Percentiles rank a stretch among this genome's conserved stretches.
Conservation (phyloP, 257 asterid genomes). For the Craterostigma plantagineum region DNA sequence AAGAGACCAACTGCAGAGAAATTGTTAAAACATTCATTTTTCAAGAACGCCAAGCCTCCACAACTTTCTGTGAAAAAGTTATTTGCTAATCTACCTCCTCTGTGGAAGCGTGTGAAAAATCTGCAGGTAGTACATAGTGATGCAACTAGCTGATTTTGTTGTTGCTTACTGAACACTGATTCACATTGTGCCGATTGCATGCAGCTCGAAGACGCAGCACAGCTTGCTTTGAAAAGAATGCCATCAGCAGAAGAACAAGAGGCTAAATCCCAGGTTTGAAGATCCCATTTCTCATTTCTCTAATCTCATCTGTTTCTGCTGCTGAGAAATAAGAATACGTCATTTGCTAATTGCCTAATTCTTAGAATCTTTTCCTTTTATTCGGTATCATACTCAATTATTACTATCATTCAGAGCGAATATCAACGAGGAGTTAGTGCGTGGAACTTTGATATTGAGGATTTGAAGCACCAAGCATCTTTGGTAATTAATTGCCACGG, state of each 20-base stretch:
- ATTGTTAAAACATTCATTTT: slow-evolving; percentile 81
- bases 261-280: slow-evolving; percentile 82
- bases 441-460: slow-evolving; percentile 96
- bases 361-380: too few relatives aligned
- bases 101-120: slow-evolving; percentile 87
- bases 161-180: slow-evolving; percentile 5
- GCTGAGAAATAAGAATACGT: neutral
- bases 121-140: slow-evolving; percentile 62
- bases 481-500: slow-evolving; percentile 30
- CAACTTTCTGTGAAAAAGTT: slow-evolving; percentile 68
- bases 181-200: slow-evolving; percentile 13
- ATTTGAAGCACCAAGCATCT: slow-evolving; percentile 86
- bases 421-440: slow-evolving; percentile 99
- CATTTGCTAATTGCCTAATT: too few relatives aligned
- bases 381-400: too few relatives aligned
- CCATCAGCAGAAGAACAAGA: slow-evolving; percentile 85
- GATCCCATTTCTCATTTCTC: neutral
- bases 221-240: slow-evolving; percentile 86
- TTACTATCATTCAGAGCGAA: slow-evolving; percentile 53
- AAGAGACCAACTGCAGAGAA: slow-evolving; percentile 98
- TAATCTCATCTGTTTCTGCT: neutral
- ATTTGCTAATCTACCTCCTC: slow-evolving; percentile 77
- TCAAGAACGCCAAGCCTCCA: slow-evolving; percentile 86
- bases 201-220: slow-evolving; percentile 92
- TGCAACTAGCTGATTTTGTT: slow-evolving; percentile 8